Evolutionary conservation across 345 rosid genomes (phyloP).

Genomic region (Passiflora organensis): DNA sequence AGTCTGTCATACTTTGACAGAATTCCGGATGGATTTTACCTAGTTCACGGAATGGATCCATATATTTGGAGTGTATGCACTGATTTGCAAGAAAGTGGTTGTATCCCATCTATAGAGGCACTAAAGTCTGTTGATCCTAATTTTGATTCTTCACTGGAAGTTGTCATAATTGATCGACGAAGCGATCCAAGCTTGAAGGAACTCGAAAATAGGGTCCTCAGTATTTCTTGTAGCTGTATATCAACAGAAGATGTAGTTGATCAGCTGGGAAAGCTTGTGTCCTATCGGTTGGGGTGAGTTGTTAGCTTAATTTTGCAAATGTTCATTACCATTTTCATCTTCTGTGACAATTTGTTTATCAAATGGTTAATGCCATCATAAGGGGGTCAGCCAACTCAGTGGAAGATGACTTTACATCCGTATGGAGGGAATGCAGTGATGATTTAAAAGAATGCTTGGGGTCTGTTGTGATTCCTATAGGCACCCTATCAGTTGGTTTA

Average conservation of each 20-base stretch:
- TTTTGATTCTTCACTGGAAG: slow-evolving; percentile 61
- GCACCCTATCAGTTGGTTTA: slow-evolving; percentile 84
- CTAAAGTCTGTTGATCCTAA: slow-evolving; percentile 70
- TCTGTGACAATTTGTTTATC: slow-evolving; percentile 17
- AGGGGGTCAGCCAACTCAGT: slow-evolving; percentile 66
- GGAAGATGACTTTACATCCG: slow-evolving; percentile 64
- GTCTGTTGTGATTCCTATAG: slow-evolving; percentile 82
- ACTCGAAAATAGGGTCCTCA: slow-evolving; percentile 66
- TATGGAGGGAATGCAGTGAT: slow-evolving; percentile 76
- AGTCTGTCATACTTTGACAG: slow-evolving; percentile 85
- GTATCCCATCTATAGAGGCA: slow-evolving; percentile 84
- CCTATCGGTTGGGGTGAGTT: slow-evolving; percentile 89
- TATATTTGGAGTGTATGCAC: slow-evolving; percentile 88
- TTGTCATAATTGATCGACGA: slow-evolving; percentile 65
- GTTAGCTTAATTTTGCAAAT: slow-evolving; percentile 10
- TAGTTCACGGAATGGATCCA: slow-evolving; percentile 83
- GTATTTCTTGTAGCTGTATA: slow-evolving; percentile 59
- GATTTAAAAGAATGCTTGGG: slow-evolving; percentile 80
- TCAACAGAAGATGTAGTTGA: slow-evolving; percentile 87
- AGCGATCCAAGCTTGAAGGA: slow-evolving; percentile 83
- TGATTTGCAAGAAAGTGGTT: slow-evolving; percentile 75
- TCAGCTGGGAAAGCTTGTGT: slow-evolving; percentile 90
- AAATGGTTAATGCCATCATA: slow-evolving; percentile 23
- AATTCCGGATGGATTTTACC: slow-evolving; percentile 97
- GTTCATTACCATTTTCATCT: slow-evolving; percentile 7